phyloP scores from a whole-genome alignment of 106 monocot genomes.

The Ottelia alismoides region DNA sequence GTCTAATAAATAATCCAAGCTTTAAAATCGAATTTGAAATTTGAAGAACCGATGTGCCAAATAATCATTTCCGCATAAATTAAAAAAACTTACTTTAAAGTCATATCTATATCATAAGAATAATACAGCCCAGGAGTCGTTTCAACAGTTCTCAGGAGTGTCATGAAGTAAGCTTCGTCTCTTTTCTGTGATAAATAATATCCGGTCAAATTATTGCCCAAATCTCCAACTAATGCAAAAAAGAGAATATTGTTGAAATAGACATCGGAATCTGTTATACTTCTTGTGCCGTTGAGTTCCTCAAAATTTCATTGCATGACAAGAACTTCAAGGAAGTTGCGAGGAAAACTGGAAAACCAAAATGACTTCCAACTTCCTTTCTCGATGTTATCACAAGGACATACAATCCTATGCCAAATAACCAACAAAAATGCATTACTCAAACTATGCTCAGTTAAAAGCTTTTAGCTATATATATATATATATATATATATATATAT shows the following conservation, averaged over 20 bases:
- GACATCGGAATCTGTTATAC: too few relatives aligned
- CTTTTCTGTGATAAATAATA: constrained; percentile 56
- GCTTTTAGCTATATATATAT: too few relatives aligned
- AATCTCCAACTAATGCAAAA: too few relatives aligned
- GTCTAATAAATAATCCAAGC: background rate
- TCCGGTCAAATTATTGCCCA: too few relatives aligned
- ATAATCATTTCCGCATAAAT: background rate
- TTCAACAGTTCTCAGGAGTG: constrained; percentile 73
- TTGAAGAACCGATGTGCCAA: background rate
- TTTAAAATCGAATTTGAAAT: background rate
- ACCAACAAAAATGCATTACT: too few relatives aligned
- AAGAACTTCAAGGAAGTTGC: constrained; percentile 70
- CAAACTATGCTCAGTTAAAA: too few relatives aligned
- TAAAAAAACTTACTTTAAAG: constrained; percentile 58
- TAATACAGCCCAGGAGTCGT: constrained; percentile 79
- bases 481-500: too few relatives aligned
- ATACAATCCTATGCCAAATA: constrained; percentile 87
- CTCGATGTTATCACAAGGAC: constrained; percentile 74
- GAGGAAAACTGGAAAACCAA: constrained; percentile 46
- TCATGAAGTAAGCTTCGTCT: constrained; percentile 85
- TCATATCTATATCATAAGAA: constrained; percentile 79
- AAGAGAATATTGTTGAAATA: too few relatives aligned
- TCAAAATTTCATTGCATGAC: constrained; percentile 51
- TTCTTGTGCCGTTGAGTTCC: constrained; percentile 52
- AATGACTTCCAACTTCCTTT: constrained; percentile 54